Evolutionary conservation across 192 early-diverging fungal genomes (phyloP).

Genomic region (Linnemannia elongata): DNA sequence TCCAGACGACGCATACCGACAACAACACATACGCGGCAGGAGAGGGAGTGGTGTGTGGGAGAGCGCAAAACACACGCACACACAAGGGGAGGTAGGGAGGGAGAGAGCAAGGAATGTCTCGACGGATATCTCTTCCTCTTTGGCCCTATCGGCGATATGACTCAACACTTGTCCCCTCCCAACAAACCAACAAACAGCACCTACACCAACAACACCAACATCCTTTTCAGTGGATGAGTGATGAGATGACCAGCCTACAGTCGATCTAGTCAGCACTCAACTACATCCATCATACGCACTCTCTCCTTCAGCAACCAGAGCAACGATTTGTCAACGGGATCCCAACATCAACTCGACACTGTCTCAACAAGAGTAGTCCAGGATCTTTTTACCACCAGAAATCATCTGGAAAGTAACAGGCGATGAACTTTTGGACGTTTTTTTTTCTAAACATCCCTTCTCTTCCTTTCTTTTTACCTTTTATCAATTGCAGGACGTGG

Average conservation of each 20-base stretch:
- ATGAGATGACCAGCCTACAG: background rate
- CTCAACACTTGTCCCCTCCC: background rate
- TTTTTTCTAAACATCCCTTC: background rate
- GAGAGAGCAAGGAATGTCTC: background rate
- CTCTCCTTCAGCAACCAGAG: background rate
- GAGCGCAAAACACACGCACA: background rate
- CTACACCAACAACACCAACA: background rate
- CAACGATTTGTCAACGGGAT: background rate
- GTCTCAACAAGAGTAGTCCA: too few relatives aligned
- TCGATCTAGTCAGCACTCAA: background rate
- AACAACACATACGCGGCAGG: background rate
- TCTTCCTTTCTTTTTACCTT: background rate
- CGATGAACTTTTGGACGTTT: background rate
- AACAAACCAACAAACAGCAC: background rate
- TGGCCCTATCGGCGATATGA: background rate
- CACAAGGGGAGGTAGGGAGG: background rate
- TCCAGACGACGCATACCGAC: background rate
- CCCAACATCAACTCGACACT: background rate
- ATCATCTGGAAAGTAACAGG: background rate
- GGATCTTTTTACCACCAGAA: background rate
- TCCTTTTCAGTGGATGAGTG: background rate
- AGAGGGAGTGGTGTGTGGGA: background rate
- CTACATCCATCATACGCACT: background rate
- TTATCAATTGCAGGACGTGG: slow-evolving; percentile 71
- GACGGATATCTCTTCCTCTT: background rate